Conservation (phyloP, 2,329 filamentous ascomycete species). For the Aciculosporium take region DNA sequence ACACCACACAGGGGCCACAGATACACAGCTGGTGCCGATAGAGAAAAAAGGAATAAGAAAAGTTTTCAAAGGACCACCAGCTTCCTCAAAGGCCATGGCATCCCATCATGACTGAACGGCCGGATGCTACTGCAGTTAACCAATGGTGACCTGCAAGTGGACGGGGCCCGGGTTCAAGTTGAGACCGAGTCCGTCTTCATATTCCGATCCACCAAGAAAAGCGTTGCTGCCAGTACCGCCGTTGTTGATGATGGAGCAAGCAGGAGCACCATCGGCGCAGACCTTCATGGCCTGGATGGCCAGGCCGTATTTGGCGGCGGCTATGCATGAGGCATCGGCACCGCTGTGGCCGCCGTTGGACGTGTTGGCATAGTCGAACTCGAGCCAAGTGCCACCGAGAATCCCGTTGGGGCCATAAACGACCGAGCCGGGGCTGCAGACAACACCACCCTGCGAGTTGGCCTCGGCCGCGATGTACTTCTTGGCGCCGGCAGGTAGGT, state of each 20-base stretch:
- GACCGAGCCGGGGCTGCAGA: conserved; percentile 26
- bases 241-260: conserved; percentile 27
- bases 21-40: too few species aligned
- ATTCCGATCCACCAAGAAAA: conserved; percentile 24
- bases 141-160: conserved; percentile 19
- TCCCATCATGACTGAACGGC: too few species aligned
- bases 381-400: conserved; percentile 32
- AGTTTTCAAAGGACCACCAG: neutral
- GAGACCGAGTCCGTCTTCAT: conserved; percentile 24
- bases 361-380: conserved; percentile 32
- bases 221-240: conserved; percentile 23
- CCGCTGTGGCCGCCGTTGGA: conserved; percentile 36
- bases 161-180: conserved; percentile 20
- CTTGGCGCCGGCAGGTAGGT: conserved; percentile 21
- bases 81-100: neutral
- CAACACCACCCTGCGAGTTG: conserved; percentile 34
- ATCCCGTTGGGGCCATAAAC: conserved; percentile 22
- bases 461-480: conserved; percentile 30
- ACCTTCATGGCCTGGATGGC: conserved; percentile 23
- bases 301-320: conserved; percentile 21
- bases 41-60: neutral
- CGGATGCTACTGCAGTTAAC: too few species aligned
- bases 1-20: neutral
- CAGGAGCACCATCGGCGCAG: conserved; percentile 16
- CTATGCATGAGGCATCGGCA: conserved; percentile 35